Evolutionary conservation across 495 filamentous ascomycete species (phyloP).

Genomic region (Hyaloscypha variabilis): DNA sequence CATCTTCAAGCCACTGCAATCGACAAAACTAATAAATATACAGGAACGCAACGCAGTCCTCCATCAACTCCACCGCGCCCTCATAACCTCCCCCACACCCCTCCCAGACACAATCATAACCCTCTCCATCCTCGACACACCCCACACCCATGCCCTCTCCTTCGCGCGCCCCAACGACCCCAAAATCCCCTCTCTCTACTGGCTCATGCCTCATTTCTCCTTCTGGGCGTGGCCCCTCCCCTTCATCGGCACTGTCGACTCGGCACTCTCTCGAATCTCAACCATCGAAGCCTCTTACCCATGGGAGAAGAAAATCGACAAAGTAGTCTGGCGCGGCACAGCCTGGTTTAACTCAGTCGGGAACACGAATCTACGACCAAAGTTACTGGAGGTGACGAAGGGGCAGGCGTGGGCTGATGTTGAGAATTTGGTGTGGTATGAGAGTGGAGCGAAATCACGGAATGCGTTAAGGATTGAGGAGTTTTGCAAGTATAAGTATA

Average conservation of each 20-base stretch:
- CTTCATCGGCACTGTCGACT: conserved; percentile 28
- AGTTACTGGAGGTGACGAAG: conserved; percentile 40
- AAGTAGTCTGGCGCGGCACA: conserved; percentile 73
- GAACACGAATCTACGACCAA: conserved; percentile 44
- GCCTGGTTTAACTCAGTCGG: conserved; percentile 50
- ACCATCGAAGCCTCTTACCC: conserved; percentile 37
- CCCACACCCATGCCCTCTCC: conserved; percentile 39
- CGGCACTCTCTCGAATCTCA: conserved; percentile 41
- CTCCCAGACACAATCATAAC: conserved; percentile 67
- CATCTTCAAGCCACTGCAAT: conserved; percentile 33
- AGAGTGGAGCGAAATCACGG: conserved; percentile 19
- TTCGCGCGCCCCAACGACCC: conserved; percentile 45
- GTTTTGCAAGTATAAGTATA: conserved; percentile 54
- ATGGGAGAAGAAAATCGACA: conserved; percentile 59
- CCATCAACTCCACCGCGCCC: conserved; percentile 51
- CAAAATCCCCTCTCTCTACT: conserved; percentile 44
- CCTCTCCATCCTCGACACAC: conserved; percentile 46
- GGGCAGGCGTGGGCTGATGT: conserved; percentile 53
- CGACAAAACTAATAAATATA: conserved; percentile 39
- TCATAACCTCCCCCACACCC: conserved; percentile 49
- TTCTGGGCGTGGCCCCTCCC: conserved; percentile 75
- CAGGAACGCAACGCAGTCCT: conserved; percentile 45
- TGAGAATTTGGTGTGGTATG: conserved; percentile 44
- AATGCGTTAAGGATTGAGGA: conserved; percentile 49
- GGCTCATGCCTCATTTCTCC: conserved; percentile 80